Evolutionary conservation across 2,329 filamentous ascomycete genomes (phyloP), one percentile per base, ranked within the genome.

Genomic region (Ophiobolus disseminans): DNA sequence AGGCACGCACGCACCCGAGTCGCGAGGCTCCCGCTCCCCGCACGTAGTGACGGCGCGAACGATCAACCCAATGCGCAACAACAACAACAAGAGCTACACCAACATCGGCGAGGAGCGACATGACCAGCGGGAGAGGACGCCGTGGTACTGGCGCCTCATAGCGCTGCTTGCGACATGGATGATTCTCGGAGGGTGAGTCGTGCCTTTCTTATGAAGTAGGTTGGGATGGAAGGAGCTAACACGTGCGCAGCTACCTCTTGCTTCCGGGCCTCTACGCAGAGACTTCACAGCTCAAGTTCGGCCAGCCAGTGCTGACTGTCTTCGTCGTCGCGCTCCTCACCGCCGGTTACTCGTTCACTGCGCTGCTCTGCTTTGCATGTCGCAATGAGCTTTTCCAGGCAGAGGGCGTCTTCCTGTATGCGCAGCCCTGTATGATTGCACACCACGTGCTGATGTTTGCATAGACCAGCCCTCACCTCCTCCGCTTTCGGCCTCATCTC

Each of bases 61-160:
- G 43, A 57, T 53, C 57, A 55, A 47, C 46, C 53, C 62, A 63
- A 69, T 72, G 68, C 61, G 57, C 59, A 64, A 65, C 34, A 47
- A 53, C 34, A 47, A 53, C 39, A 63, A 62, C 46, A 62, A 60
- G 40, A 57, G 47, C 46, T 73, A 73, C 55, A 60, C 61, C 56
- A 63, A 64, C 55, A 62, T 72, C 44, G 45, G 42, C 48, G 52
- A 58, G 19, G 53, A 62, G 31, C 55, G 57, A 23, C 41, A 59
- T 34, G 60, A 56, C 16, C 49, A 50, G 17, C 55, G 45, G 34
- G 63, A 64, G 40, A 41, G 41, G 21, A 65, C 62, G 28, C 65
- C 77, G 32, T 80, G 77, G 78, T 80, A 80, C 57, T 80, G 78
- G 78, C 72, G 74, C 48, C 57, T 75, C 19, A 68, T 76, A 26